Percentiles rank a stretch among this genome's conserved stretches.
Conservation (phyloP, 495 filamentous ascomycete genomes). For the Lasiosphaeria miniovina region DNA sequence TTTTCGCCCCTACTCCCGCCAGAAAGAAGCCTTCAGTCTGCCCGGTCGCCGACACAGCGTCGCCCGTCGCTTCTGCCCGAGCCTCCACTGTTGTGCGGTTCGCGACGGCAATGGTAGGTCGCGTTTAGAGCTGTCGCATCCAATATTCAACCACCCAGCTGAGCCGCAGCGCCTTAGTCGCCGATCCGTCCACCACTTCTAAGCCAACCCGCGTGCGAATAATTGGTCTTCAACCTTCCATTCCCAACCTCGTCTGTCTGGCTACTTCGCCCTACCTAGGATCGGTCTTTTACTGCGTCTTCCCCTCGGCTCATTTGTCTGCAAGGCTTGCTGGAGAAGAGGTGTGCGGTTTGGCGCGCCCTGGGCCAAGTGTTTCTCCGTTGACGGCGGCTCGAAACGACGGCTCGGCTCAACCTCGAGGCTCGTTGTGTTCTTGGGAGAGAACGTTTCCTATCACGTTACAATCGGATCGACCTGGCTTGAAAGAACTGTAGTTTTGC, state of each 20-base stretch:
- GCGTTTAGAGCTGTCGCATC: conserved; percentile 29
- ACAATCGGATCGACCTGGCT: conserved; percentile 20
- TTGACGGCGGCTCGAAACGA: background rate
- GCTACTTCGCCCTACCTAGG: background rate
- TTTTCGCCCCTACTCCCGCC: conserved; percentile 6
- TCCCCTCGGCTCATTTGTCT: background rate
- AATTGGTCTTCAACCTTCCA: background rate
- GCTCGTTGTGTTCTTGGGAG: background rate
- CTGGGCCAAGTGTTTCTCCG: background rate
- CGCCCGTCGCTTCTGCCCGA: background rate
- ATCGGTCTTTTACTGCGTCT: background rate
- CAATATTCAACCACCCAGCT: conserved; percentile 14
- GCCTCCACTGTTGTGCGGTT: conserved; percentile 13
- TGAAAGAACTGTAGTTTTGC: conserved; percentile 32
- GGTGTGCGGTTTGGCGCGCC: too few species aligned
- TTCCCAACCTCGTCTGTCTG: background rate
- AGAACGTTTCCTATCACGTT: conserved; percentile 17
- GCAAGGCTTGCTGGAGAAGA: background rate
- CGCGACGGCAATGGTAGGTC: conserved; percentile 33
- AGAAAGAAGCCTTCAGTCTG: background rate
- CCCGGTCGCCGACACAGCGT: conserved; percentile 17
- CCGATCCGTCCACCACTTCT: background rate
- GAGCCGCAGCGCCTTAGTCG: background rate
- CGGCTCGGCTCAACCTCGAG: background rate
- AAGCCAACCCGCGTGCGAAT: background rate